phyloP scores from a whole-genome alignment of 805 yeast genomes.

The Candida methanosorbosa region DNA sequence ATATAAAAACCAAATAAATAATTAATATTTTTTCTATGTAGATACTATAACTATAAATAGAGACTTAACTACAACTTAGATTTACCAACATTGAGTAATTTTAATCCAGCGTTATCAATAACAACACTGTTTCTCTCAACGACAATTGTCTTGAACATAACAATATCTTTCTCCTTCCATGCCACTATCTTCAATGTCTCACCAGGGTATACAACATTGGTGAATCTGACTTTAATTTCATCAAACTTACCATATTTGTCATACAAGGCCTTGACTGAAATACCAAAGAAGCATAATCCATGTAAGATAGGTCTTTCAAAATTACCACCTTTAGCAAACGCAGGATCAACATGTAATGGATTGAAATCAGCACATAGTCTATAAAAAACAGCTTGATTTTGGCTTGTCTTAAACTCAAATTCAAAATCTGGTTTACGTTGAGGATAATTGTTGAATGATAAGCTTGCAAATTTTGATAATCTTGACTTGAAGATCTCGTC shows the following conservation, averaged over 20 bases:
- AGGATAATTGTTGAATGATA: slow-evolving; percentile 53
- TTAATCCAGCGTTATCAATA: slow-evolving; percentile 82
- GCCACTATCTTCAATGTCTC: slow-evolving; percentile 74
- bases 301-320: slow-evolving; percentile 85
- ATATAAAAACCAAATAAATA: not conserved
- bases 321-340: slow-evolving; percentile 78
- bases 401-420: slow-evolving; percentile 44
- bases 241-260: slow-evolving; percentile 76
- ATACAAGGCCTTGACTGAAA: slow-evolving; percentile 62
- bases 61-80: slow-evolving; percentile 15
- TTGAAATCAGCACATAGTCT: slow-evolving; percentile 91
- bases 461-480: slow-evolving; percentile 47
- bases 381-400: slow-evolving; percentile 81
- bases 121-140: slow-evolving; percentile 73
- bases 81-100: slow-evolving; percentile 25
- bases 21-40: not conserved
- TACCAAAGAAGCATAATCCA: slow-evolving; percentile 85
- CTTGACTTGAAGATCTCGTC: slow-evolving; percentile 36
- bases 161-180: slow-evolving; percentile 71
- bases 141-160: slow-evolving; percentile 74
- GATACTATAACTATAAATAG: not conserved
- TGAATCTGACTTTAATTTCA: slow-evolving; percentile 84
- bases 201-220: slow-evolving; percentile 92
- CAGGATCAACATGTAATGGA: slow-evolving; percentile 93
- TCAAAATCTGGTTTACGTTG: slow-evolving; percentile 58